phyloP scores from a whole-genome alignment of 129 eudicot genomes.

The Solidago caesia region DNA sequence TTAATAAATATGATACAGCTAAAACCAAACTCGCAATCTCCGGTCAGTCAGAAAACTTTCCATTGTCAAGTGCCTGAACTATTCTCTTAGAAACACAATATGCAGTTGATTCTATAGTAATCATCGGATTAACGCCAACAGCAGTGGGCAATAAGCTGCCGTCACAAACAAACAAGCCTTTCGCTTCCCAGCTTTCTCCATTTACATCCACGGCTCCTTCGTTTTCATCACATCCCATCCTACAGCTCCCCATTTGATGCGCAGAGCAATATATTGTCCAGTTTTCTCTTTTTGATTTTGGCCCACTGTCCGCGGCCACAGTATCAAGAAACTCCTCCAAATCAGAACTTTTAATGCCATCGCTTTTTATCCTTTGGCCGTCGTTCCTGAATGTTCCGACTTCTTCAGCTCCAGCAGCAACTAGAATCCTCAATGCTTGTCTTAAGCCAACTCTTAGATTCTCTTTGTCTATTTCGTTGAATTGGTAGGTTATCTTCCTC shows the following conservation, averaged over 20 bases:
- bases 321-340: slow-evolving; percentile 74
- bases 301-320: slow-evolving; percentile 56
- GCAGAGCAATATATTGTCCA: slow-evolving; percentile 81
- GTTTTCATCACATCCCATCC: slow-evolving; percentile 68
- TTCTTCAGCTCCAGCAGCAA: slow-evolving; percentile 86
- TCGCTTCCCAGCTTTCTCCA: slow-evolving; percentile 95
- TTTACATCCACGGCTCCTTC: slow-evolving; percentile 83
- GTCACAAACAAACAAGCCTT: slow-evolving; percentile 79
- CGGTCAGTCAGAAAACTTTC: slow-evolving; percentile 21
- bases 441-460: slow-evolving; percentile 64
- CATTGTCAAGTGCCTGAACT: slow-evolving; percentile 40
- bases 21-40: slow-evolving; percentile 4
- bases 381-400: slow-evolving; percentile 83
- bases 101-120: slow-evolving; percentile 81
- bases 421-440: slow-evolving; percentile 55
- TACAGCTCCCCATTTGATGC: slow-evolving; percentile 95
- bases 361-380: slow-evolving; percentile 62
- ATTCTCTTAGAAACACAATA: slow-evolving; percentile 62
- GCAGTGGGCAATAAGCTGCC: slow-evolving; percentile 84
- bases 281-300: slow-evolving; percentile 45
- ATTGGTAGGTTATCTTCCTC: slow-evolving; percentile 51
- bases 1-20: background rate
- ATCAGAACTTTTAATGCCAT: slow-evolving; percentile 45
- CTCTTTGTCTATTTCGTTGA: slow-evolving; percentile 52
- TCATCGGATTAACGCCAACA: slow-evolving; percentile 86